Percentiles rank a stretch among this genome's conserved stretches.
phyloP scores from a whole-genome alignment of 805 yeast species.

The Tetrapisispora nanseiensis region DNA sequence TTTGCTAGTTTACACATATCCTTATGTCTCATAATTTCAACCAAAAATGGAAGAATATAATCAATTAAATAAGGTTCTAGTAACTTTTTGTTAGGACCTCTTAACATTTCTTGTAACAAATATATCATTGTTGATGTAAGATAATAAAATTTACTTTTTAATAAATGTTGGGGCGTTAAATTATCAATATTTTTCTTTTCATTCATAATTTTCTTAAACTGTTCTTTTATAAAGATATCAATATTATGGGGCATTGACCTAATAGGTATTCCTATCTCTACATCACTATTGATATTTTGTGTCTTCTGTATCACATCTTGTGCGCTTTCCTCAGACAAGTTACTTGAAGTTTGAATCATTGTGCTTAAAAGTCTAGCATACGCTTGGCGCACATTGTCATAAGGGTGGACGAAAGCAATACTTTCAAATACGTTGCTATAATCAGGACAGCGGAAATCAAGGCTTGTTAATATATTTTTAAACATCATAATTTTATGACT shows the following conservation, averaged over 20 bases:
- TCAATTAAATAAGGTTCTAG: conserved; percentile 43
- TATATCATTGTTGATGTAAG: conserved; percentile 54
- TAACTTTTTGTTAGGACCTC: conserved; percentile 43
- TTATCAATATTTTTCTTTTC: conserved; percentile 29
- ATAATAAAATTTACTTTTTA: conserved; percentile 52
- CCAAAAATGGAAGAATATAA: conserved; percentile 58
- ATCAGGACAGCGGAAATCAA: conserved; percentile 46
- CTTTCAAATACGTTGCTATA: conserved; percentile 36
- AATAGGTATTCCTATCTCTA: conserved; percentile 30
- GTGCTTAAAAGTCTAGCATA: conserved; percentile 48
- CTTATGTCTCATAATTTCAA: conserved; percentile 53
- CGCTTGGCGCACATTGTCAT: conserved; percentile 60
- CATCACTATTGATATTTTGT: conserved; percentile 6
- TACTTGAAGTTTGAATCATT: conserved; percentile 19
- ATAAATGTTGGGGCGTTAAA: conserved; percentile 44
- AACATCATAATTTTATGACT: conserved; percentile 47
- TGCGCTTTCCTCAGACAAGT: conserved; percentile 11
- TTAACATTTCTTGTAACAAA: conserved; percentile 47
- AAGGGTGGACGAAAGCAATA: conserved; percentile 49
- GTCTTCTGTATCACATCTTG: not conserved
- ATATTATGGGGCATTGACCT: conserved; percentile 27
- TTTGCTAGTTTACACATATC: conserved; percentile 72
- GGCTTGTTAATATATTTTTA: conserved; percentile 38
- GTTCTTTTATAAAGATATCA: conserved; percentile 30
- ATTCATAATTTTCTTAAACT: conserved; percentile 37